Evolutionary conservation across 805 yeast species (phyloP).

Genomic region (Ogataea trehalophila): DNA sequence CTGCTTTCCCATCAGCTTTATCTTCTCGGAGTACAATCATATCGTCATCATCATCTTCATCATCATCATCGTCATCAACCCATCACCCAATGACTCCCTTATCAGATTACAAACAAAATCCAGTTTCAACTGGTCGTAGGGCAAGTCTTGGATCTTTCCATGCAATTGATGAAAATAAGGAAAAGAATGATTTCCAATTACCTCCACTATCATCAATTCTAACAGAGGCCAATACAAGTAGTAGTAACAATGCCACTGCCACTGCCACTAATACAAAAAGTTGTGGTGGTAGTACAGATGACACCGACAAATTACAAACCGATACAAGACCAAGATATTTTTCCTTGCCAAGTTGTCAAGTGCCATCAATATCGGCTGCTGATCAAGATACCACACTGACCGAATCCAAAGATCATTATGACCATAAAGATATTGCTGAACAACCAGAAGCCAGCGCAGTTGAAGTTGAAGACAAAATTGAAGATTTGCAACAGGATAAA

Average conservation of each 20-base stretch:
- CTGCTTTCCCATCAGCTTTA: neutral
- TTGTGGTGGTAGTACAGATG: neutral
- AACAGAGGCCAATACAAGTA: neutral
- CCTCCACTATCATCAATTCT: slow-evolving; percentile 19
- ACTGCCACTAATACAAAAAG: neutral
- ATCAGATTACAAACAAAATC: neutral
- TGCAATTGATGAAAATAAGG: slow-evolving; percentile 2
- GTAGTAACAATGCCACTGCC: neutral
- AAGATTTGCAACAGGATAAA: too few relatives aligned
- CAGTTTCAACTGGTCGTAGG: neutral
- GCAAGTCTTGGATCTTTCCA: slow-evolving; percentile 1
- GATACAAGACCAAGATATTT: slow-evolving; percentile 3
- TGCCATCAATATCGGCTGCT: too few relatives aligned
- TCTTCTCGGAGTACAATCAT: slow-evolving; percentile 1
- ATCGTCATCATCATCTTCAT: slow-evolving; percentile 2
- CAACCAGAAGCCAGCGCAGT: too few relatives aligned
- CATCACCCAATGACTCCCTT: neutral
- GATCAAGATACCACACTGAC: too few relatives aligned
- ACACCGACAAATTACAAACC: too few relatives aligned
- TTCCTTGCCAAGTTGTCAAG: neutral
- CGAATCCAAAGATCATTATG: too few relatives aligned
- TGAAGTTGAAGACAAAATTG: too few relatives aligned
- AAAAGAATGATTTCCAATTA: slow-evolving; percentile 11
- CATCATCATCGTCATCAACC: neutral
- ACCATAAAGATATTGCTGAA: too few relatives aligned